These are phyloP conservation scores for Suillus subalutaceus DNA, from an alignment of 768 basidiomycete genomes.

Conservation along the genomic window DNA sequence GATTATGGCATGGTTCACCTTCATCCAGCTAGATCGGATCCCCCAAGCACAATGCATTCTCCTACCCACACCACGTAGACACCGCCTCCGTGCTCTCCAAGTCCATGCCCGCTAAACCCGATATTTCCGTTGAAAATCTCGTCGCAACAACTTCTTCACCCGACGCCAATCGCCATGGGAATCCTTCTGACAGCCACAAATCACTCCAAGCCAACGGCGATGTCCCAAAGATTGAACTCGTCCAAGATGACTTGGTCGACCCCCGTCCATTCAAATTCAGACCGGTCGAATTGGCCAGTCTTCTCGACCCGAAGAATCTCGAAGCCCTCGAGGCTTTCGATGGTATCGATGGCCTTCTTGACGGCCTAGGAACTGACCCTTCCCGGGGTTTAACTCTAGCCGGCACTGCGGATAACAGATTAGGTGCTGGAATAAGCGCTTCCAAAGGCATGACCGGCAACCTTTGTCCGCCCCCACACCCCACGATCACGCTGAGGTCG, in stretches of 20 bases:
- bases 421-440: conserved; percentile 33
- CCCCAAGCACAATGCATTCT: conserved; percentile 38
- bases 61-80: conserved; percentile 44
- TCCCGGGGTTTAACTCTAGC: conserved; percentile 45
- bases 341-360: conserved; percentile 66
- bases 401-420: conserved; percentile 14
- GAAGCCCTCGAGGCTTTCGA: conserved; percentile 68
- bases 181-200: conserved; percentile 19
- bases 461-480: conserved; percentile 21
- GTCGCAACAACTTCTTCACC: conserved; percentile 10
- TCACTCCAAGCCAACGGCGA: conserved; percentile 25
- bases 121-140: conserved; percentile 12
- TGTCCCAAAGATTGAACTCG: conserved; percentile 26
- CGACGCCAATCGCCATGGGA: background rate
- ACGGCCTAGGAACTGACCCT: conserved; percentile 71
- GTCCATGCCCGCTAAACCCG: conserved; percentile 19
- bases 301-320: conserved; percentile 89
- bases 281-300: conserved; percentile 75
- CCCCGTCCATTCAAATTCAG: conserved; percentile 74
- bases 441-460: conserved; percentile 37
- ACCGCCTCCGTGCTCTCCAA: conserved; percentile 35
- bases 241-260: conserved; percentile 50
- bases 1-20: conserved; percentile 31
- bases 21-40: conserved; percentile 39
- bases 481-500: conserved; percentile 17